Evolutionary conservation across 73 alveolate genomes (phyloP), one percentile per base, ranked within the genome.

Genomic region (Paramecium sonneborni): DNA sequence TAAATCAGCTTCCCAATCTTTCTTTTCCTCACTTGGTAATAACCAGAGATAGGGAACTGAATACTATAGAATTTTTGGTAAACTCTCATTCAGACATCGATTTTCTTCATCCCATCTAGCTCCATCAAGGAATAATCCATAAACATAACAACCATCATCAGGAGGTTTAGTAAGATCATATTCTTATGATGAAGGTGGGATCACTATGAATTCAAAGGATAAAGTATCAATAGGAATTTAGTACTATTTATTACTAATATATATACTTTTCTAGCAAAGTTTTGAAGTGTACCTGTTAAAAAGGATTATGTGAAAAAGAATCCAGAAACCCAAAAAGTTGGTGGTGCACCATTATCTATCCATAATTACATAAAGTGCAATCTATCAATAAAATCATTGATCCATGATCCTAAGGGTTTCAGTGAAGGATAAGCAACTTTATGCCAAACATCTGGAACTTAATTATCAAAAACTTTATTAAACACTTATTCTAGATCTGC

Each of bases 71-170:
- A 98, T 97, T 96, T 98, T 99, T 21, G 99, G 99, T 69, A 94
- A 92, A 85, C 99, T 95, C 57, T 99, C 99, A 92, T 98, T 98
- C 20, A 99, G 76, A 85, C 93, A 94, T 79, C 90, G 72, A 30
- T 82, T 95, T 57, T 96, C 99, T 70, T 96, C 86, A 94, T 98
- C 98, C 99, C 99, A 99, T 86, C 99, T 97, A 52, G 99, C 99
- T 37, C 99, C 99, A 95, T 99, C 99, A 57, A 99, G 92, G 98
- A 97, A 99, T 41, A 99, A 98, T 30, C 99, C 99, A 87, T 95
- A 95, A 68, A 98, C 97, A 93, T 99, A 98, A 14, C 98, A 98
- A 4, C 99, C 99, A 82, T 98, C 99, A 55, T 97, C 97, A 5
- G 99, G 99, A 10, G 95, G 89, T 62, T 93, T 92, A 20, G 98